Conservation (phyloP, 192 early-diverging fungal genomes). For the Coemansia sp. region DNA sequence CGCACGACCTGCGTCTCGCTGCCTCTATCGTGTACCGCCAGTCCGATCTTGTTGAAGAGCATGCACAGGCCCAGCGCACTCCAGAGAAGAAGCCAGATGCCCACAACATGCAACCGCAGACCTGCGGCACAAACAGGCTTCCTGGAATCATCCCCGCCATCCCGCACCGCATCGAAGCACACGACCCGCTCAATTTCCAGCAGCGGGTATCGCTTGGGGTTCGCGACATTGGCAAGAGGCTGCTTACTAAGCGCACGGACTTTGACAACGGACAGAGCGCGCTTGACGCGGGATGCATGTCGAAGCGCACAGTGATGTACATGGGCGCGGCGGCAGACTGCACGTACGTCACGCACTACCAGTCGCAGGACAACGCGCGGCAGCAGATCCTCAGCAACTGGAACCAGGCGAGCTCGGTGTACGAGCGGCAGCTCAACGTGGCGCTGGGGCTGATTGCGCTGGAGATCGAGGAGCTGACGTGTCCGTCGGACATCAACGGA, state of each 20-base stretch:
- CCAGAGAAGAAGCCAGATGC: neutral
- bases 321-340: conserved; percentile 79
- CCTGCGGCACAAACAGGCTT: conserved; percentile 34
- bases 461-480: conserved; percentile 64
- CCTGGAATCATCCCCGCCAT: conserved; percentile 4
- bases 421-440: conserved; percentile 87
- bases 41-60: conserved; percentile 55
- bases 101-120: conserved; percentile 1
- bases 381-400: conserved; percentile 80
- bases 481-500: conserved; percentile 51
- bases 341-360: conserved; percentile 62
- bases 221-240: conserved; percentile 19
- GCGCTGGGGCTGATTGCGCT: conserved; percentile 79
- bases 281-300: conserved; percentile 30
- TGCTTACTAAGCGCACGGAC: conserved; percentile 31
- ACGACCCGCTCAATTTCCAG: conserved; percentile 15
- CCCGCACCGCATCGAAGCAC: conserved; percentile 11
- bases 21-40: conserved; percentile 65
- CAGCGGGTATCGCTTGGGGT: conserved; percentile 10
- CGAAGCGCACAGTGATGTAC: conserved; percentile 42
- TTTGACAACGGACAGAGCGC: conserved; percentile 31
- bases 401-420: conserved; percentile 79
- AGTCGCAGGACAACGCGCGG: conserved; percentile 59
- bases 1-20: conserved; percentile 21
- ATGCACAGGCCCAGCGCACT: neutral